These are phyloP conservation scores for Astrephomene gubernaculifera DNA, from an alignment of 139 green algal species.

Conservation along the genomic window DNA sequence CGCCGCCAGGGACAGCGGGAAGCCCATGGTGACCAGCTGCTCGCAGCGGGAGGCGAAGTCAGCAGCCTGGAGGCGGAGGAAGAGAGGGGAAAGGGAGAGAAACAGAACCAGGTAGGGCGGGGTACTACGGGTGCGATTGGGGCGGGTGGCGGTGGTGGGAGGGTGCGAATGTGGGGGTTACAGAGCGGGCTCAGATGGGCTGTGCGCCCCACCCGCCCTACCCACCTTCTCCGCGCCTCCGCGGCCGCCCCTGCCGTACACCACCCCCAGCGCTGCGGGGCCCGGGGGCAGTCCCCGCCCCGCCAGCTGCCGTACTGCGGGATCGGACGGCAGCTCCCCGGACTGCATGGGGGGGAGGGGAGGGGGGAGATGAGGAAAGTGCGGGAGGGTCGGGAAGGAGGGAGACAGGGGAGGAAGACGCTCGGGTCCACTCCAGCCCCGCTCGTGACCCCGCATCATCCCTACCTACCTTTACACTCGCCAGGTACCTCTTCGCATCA, in stretches of 20 bases:
- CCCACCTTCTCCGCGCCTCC: slow-evolving; percentile 17
- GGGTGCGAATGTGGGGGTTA: neutral
- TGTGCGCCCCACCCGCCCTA: neutral
- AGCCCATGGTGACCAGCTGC: slow-evolving; percentile 55
- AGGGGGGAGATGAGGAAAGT: neutral
- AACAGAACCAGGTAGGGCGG: neutral
- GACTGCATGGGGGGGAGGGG: neutral
- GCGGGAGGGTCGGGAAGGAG: neutral
- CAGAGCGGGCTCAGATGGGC: neutral
- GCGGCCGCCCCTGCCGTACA: neutral
- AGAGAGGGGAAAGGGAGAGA: neutral
- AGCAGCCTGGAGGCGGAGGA: neutral
- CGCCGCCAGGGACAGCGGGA: slow-evolving; percentile 45
- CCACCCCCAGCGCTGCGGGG: slow-evolving; percentile 1
- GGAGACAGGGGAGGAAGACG: neutral
- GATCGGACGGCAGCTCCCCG: neutral
- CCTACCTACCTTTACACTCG: neutral
- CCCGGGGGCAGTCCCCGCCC: neutral
- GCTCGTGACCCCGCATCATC: neutral
- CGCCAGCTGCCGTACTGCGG: neutral
- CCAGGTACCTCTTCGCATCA: slow-evolving; percentile 15
- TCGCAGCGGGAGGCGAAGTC: slow-evolving; percentile 39
- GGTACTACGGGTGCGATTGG: neutral
- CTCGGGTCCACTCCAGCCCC: neutral
- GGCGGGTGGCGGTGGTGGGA: neutral